Base-by-base conservation (phyloP, 257 asterid species). In the Forsythia viridissima region DNA sequence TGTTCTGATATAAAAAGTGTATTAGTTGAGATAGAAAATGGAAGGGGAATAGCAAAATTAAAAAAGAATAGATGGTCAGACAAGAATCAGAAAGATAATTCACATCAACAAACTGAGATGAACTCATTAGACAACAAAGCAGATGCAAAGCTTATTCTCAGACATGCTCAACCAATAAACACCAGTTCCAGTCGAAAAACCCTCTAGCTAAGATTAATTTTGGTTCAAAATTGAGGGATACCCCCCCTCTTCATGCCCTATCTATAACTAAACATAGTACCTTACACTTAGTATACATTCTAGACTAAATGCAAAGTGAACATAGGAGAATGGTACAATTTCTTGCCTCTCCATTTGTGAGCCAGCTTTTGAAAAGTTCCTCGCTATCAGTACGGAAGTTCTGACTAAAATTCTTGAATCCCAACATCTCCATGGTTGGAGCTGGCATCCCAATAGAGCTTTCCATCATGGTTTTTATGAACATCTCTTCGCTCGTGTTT, bases 281-380 rank as follows among this genome's bases (percentile, higher is more conserved):
- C 69, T 57, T 63, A 63, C 21, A 21, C 37, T 63, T 30, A 6
- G 69, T 24, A 24, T 63, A 10, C 39, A 63, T 61, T 21, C 37
- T 61, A 8, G 68, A 61, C 68, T 21, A 21, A 52, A 61, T 63
- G 16, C 6, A 30, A 44, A n/a, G 41, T 13, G 21, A 43, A 8
- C 38, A 24, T 20, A n/a, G 66, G 68, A 41, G 72, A n/a, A 63
- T 38, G 41, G 70, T 36, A 34, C 3, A 34, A 72, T 8, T 20
- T 74, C 96, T 88, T 90, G 92, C 98, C 97, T 93, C 97, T 79
- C 91, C 94, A 81, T 80, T 86, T 1, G 85, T 84, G 85, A 93
- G 97, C 97, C 97, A 92, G 85, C 88, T 92, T 83, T 90, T 92
- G 85, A 92, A 93, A 74, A 93, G 93, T 78, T 93, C 98, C 75